Evolutionary conservation across 2,329 filamentous ascomycete species (phyloP), one percentile per base, ranked within the genome.

Genomic region (Hirsutella minnesotensis): DNA sequence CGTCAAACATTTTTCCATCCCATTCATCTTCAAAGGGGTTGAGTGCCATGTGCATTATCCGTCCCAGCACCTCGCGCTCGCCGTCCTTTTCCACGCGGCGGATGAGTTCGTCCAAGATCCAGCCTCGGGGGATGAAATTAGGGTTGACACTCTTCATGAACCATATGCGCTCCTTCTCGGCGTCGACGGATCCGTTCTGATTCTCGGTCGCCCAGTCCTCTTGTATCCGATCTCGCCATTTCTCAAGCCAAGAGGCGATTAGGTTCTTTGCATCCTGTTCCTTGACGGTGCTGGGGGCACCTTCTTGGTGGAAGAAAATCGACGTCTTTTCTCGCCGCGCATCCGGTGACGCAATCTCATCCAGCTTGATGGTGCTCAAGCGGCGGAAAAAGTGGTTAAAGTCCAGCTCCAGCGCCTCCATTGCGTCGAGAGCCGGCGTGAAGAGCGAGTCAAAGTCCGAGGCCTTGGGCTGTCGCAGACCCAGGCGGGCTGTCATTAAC

Each of bases 51-150:
- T 86, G 77, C 81, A 94, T 86, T 20, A 92, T 72, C 24, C 81
- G 72, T 12, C 76, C 69, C 37, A 98, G 61, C 30, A 96, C 80
- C 9, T 88, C 81, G 43, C 86, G 72, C 55, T 98, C 89, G 3
- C 80, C 78, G 41, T 81, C 79, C 58, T 86, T 86, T 62, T 96
- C 87, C 0, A 96, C 89, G 9, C 86, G 76, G 38, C 83, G 77
- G 51, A 98, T 96, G 13, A 98, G 61, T 62, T 98, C 92, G 58
- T 96, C 90, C 18, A 98, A 70, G 41, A 98, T 77, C 89, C 90
- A 98, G 16, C 84, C 81, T 38, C 88, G 77, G 0, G 92, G 87
- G 1, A 95, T 70, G 55, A 98, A 98, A 66, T 86, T 95, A 3
- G 92, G 92, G 57, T 98, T 98, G 19, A 89, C 83, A 21, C 67